Conservation (phyloP, 805 yeast species). For the Priceomyces haplophilus region DNA sequence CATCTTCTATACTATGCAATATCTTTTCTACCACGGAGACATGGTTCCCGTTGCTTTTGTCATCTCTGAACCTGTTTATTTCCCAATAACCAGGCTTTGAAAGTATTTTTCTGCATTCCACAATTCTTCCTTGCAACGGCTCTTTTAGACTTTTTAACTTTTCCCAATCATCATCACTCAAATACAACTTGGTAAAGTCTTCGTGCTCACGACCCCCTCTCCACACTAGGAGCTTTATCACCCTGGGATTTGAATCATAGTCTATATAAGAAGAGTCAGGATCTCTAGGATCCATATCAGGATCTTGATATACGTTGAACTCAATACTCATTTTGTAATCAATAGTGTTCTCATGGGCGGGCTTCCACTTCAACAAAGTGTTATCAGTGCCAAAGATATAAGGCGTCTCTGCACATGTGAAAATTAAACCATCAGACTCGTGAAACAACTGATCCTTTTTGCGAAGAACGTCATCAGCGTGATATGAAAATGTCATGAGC, state of each 20-base stretch:
- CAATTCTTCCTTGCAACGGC: constrained; percentile 85
- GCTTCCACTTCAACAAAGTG: constrained; percentile 91
- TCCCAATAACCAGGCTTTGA: constrained; percentile 68
- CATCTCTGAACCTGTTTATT: constrained; percentile 87
- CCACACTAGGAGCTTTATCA: constrained; percentile 70
- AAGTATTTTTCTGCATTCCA: constrained; percentile 72
- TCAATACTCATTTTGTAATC: constrained; percentile 74
- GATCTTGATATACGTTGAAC: constrained; percentile 58
- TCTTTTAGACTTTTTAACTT: constrained; percentile 63
- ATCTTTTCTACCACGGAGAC: constrained; percentile 77
- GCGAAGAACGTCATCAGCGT: constrained; percentile 69
- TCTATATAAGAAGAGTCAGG: constrained; percentile 71
- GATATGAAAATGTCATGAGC: constrained; percentile 81
- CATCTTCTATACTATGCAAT: constrained; percentile 78
- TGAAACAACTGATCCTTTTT: constrained; percentile 74
- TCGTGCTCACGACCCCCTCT: constrained; percentile 63
- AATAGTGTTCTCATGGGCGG: constrained; percentile 90
- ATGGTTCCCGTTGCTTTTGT: constrained; percentile 86
- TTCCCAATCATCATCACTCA: constrained; percentile 79
- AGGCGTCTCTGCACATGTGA: constrained; percentile 87
- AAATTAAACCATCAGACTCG: constrained; percentile 89
- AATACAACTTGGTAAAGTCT: constrained; percentile 60
- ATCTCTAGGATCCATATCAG: constrained; percentile 61
- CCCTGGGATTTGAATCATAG: constrained; percentile 73
- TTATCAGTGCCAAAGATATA: constrained; percentile 87